These are phyloP conservation scores for Saccharomycopsis oosterbeekiorum DNA, from an alignment of 805 yeast species.

Conservation along the genomic window DNA sequence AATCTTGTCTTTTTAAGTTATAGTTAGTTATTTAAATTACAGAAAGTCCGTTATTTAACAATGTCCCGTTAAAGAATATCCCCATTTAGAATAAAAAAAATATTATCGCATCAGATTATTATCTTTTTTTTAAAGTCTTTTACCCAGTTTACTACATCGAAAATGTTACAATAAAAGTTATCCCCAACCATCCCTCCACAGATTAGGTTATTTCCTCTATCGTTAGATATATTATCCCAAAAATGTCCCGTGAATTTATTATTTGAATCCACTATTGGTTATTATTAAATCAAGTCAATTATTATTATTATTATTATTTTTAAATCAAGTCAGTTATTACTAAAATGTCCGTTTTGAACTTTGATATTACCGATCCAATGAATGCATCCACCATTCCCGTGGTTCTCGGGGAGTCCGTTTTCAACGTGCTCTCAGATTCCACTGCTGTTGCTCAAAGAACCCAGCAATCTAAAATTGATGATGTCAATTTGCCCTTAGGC, in stretches of 20 bases:
- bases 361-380: conserved; percentile 11
- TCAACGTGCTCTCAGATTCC: conserved; percentile 14
- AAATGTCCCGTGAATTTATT: not conserved
- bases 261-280: not conserved
- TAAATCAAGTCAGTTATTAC: not conserved
- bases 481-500: conserved; percentile 25
- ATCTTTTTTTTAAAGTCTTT: not conserved
- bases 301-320: not conserved
- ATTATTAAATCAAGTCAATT: not conserved
- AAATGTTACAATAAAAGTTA: not conserved
- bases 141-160: not conserved
- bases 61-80: conserved; percentile 2
- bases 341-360: conserved; percentile 9
- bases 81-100: not conserved
- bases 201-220: conserved; percentile 1
- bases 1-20: conserved; percentile 14
- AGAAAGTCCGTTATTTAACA: not conserved
- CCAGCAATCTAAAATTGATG: conserved; percentile 5
- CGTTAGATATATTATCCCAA: not conserved
- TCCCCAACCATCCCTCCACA: not conserved
- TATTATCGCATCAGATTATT: not conserved
- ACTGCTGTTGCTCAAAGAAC: conserved; percentile 5
- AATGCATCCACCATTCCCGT: conserved; percentile 12
- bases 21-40: conserved; percentile 18
- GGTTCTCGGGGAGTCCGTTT: conserved; percentile 18